Conservation (phyloP, 163 green algal genomes). For the Scenedesmus sp. region DNA sequence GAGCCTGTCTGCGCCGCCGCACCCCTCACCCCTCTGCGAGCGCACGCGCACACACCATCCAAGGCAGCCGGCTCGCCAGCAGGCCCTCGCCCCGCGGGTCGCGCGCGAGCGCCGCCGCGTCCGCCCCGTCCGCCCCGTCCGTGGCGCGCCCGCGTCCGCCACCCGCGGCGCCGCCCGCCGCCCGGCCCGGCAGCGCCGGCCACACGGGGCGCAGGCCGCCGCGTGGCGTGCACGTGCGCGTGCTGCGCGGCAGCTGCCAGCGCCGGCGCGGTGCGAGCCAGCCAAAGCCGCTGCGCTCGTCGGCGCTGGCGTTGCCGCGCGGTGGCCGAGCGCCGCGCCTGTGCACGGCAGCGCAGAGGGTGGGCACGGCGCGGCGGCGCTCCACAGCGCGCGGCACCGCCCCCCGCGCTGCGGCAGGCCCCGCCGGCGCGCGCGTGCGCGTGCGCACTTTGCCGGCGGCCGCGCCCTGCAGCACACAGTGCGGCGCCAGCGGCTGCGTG, state of each 20-base stretch:
- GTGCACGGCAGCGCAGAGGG: too few species aligned
- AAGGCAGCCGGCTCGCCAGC: conserved; percentile 44
- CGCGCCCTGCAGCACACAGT: conserved; percentile 31
- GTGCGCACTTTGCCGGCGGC: conserved; percentile 40
- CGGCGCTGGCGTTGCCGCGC: conserved; percentile 19
- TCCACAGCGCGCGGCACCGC: too few species aligned
- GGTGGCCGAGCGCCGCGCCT: too few species aligned
- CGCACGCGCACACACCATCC: conserved; percentile 48
- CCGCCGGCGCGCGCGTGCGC: too few species aligned
- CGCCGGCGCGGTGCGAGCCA: conserved; percentile 50
- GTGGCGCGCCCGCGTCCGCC: too few species aligned
- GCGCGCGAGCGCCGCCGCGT: background rate
- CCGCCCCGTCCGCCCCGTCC: background rate
- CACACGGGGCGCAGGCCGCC: conserved; percentile 17
- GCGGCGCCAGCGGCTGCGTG: conserved; percentile 58
- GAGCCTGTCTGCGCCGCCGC: too few species aligned
- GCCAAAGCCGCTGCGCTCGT: conserved; percentile 44
- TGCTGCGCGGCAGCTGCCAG: conserved; percentile 46
- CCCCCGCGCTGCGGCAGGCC: too few species aligned
- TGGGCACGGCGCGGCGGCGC: too few species aligned
- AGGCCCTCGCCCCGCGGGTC: conserved; percentile 44
- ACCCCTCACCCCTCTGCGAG: too few species aligned
- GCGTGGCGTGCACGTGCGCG: background rate
- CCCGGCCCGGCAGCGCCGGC: conserved; percentile 8
- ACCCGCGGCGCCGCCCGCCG: background rate